phyloP scores from a whole-genome alignment of 2,329 filamentous ascomycete species.

The Paecilomyces sp. region DNA sequence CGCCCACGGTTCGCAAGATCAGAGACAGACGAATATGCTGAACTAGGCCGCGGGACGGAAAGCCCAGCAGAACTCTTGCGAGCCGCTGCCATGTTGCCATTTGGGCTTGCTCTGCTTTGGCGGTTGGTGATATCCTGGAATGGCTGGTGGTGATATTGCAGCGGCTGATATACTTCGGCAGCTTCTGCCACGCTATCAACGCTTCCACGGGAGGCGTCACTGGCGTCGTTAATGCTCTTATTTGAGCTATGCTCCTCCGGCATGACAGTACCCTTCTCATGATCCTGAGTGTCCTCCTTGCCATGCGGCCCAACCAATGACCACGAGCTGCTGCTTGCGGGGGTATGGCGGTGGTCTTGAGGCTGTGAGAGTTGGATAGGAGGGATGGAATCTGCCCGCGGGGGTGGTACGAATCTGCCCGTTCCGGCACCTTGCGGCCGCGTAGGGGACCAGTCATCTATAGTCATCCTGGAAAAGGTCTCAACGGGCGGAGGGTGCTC shows the following conservation, averaged over 20 bases:
- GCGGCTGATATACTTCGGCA: constrained; percentile 36
- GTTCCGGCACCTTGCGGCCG: constrained; percentile 11
- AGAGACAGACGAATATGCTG: constrained; percentile 67
- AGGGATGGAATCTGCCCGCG: constrained; percentile 16
- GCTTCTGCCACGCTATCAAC: constrained; percentile 25
- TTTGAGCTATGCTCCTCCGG: constrained; percentile 16
- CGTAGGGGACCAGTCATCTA: constrained; percentile 14
- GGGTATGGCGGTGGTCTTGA: constrained; percentile 21
- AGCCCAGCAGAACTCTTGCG: constrained; percentile 47
- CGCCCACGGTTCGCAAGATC: constrained; percentile 61
- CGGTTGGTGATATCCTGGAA: constrained; percentile 26
- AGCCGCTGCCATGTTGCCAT: constrained; percentile 55
- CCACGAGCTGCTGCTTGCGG: constrained; percentile 28
- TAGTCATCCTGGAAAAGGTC: constrained; percentile 19
- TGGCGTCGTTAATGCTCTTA: constrained; percentile 16
- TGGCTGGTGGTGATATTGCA: constrained; percentile 47
- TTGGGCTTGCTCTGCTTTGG: constrained; percentile 35
- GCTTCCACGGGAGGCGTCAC: constrained; percentile 26
- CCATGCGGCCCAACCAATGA: constrained; percentile 22
- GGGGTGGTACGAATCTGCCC: constrained; percentile 10
- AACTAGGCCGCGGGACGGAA: constrained; percentile 62
- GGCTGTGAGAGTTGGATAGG: constrained; percentile 7
- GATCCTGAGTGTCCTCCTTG: constrained; percentile 14
- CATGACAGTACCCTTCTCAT: constrained; percentile 14
- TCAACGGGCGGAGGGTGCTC: constrained; percentile 15